Conservation (phyloP, 208 protist species). For the Strigomonas galati region DNA sequence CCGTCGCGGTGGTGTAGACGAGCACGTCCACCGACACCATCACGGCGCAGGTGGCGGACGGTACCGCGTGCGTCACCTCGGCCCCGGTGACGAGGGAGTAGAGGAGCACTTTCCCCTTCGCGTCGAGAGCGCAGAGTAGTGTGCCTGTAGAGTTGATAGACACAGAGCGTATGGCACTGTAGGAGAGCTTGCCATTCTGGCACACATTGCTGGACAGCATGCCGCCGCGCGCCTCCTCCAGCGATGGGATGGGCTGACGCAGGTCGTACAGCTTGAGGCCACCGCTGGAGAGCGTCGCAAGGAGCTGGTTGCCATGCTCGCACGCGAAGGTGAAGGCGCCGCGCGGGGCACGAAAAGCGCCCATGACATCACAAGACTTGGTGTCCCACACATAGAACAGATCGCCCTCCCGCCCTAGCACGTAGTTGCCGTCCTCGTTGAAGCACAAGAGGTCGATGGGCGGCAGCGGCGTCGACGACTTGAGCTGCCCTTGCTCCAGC, state of each 20-base stretch:
- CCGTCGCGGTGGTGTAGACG: constrained; percentile 24
- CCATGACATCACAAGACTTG: constrained; percentile 33
- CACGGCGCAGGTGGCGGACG: constrained; percentile 23
- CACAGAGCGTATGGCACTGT: constrained; percentile 30
- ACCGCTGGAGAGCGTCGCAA: constrained; percentile 47
- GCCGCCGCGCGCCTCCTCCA: constrained; percentile 46
- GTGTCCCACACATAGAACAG: constrained; percentile 61
- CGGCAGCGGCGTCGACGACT: constrained; percentile 19
- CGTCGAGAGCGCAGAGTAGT: constrained; percentile 27
- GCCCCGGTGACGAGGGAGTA: constrained; percentile 38
- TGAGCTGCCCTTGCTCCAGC: constrained; percentile 25
- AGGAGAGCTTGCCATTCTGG: constrained; percentile 58
- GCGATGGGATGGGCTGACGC: constrained; percentile 41
- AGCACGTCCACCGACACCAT: constrained; percentile 36
- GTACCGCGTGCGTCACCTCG: constrained; percentile 23
- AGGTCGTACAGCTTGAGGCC: constrained; percentile 57
- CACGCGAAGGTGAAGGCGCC: constrained; percentile 56
- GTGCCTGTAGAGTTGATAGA: constrained; percentile 31
- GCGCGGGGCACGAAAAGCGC: constrained; percentile 39
- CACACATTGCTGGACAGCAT: constrained; percentile 50
- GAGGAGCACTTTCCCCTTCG: constrained; percentile 21
- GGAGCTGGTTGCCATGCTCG: constrained; percentile 42
- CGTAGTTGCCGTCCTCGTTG: constrained; percentile 50
- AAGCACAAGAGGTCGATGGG: constrained; percentile 44
- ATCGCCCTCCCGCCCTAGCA: constrained; percentile 47